Evolutionary conservation across 306 rosid species (phyloP), one percentile per base, ranked within the genome.

Genomic region (Begonia peltatifolia): DNA sequence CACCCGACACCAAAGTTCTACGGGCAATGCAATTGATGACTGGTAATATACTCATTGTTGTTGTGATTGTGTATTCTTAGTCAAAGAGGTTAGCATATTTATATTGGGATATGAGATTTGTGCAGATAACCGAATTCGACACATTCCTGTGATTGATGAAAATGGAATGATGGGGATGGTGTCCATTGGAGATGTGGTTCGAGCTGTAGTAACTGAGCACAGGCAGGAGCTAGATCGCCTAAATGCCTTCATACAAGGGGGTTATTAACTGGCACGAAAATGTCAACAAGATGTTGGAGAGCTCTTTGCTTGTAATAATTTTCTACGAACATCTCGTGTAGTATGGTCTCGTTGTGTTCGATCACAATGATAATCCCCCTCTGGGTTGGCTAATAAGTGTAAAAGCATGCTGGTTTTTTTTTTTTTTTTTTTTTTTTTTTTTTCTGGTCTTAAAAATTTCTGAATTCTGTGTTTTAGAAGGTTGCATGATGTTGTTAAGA

Each of bases 1-100:
- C 74, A 60, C 94, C 89, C 2, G 84, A 74, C 58, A 92, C 99
- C 52, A 83, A 70, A 76, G 99, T 83, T 70, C 71, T 92, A 17
- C 73, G 70, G 52, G 99, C 99, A 41, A 92, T 92, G 96, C 88
- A 92, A 68, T 83, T 92, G 74, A 92, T 92, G 99, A 92, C 99
- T 6, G 99, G 99, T 92, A 77, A 30, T 30, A 30, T 30, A 7
- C 38, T 5, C 8, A 30, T 30, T 30, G 8, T 30, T 30, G 3
- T 30, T 30, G 38, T 5, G 38, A 30, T 30, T 30, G 6, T 1
- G 6, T 1, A 30, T 30, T 30, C 38, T 9, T 5, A 30, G 38
- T 30, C 8, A 30, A 5, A 30, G 38, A 30, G 38, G 8, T 30
- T 30, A 5, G 38, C 38, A 38, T 23, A n/a, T 10, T 52, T 7